Conservation (phyloP, 2,329 filamentous ascomycete species). For the Phaeosphaeria sp. region DNA sequence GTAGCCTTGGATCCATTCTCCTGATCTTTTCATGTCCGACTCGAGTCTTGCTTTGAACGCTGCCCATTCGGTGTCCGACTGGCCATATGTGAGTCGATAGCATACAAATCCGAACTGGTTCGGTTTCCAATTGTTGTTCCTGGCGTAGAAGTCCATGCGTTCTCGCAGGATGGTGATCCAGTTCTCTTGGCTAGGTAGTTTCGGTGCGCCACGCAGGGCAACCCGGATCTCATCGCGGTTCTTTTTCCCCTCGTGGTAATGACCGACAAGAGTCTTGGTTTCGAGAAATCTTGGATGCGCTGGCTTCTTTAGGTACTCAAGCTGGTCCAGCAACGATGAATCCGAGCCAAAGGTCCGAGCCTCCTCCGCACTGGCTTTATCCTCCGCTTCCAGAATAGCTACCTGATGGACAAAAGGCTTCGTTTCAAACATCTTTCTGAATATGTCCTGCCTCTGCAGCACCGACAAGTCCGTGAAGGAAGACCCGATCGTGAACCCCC, state of each 20-base stretch:
- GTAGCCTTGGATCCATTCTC: slow-evolving; percentile 22
- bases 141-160: slow-evolving; percentile 18
- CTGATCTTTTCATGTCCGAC: slow-evolving; percentile 16
- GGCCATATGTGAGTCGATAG: slow-evolving; percentile 26
- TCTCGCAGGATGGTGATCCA: slow-evolving; percentile 26
- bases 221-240: slow-evolving; percentile 17
- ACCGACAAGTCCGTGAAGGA: slow-evolving; percentile 8
- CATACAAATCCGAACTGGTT: slow-evolving; percentile 26
- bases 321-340: neutral
- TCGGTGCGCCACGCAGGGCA: slow-evolving; percentile 14
- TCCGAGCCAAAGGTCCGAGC: neutral
- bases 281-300: slow-evolving; percentile 16
- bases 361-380: slow-evolving; percentile 1
- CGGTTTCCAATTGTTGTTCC: slow-evolving; percentile 6
- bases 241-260: slow-evolving; percentile 18
- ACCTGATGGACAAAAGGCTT: slow-evolving; percentile 11
- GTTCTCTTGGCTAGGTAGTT: slow-evolving; percentile 12
- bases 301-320: slow-evolving; percentile 7
- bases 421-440: slow-evolving; percentile 7
- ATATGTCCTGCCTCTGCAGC: slow-evolving; percentile 1
- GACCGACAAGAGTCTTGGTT: slow-evolving; percentile 12
- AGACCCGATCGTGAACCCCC: slow-evolving; percentile 9
- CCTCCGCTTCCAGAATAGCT: slow-evolving; percentile 10
- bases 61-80: slow-evolving; percentile 24
- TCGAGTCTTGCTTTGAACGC: slow-evolving; percentile 17